Conservation (phyloP, 1,139 yeast species). For the Sugiyamaella neomexicana region DNA sequence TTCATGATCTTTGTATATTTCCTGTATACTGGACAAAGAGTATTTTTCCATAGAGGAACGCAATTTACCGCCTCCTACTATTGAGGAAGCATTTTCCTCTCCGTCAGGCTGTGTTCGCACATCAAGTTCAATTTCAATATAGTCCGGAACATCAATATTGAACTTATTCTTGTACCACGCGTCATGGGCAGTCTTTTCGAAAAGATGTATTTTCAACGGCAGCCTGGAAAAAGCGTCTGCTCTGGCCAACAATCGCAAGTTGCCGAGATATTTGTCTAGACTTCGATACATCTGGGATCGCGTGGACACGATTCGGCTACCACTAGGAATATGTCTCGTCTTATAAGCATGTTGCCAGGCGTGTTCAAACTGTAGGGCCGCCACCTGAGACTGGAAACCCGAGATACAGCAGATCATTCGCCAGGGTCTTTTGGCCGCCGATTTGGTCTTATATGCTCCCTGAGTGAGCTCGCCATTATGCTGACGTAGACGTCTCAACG, state of each 20-base stretch:
- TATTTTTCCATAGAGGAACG: conserved; percentile 14
- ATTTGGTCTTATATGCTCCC: conserved; percentile 66
- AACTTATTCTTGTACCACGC: conserved; percentile 34
- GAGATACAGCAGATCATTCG: conserved; percentile 59
- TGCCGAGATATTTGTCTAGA: conserved; percentile 53
- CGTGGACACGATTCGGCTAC: conserved; percentile 30
- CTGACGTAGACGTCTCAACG: conserved; percentile 64
- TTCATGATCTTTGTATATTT: neutral
- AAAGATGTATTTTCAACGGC: conserved; percentile 33
- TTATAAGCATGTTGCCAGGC: conserved; percentile 75
- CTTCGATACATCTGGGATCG: conserved; percentile 38
- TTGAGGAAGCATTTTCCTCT: conserved; percentile 3
- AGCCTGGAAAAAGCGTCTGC: conserved; percentile 33
- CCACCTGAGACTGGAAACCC: conserved; percentile 69
- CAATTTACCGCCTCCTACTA: conserved; percentile 27
- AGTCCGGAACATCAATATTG: conserved; percentile 25
- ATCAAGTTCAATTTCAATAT: conserved; percentile 25
- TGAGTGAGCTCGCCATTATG: conserved; percentile 66
- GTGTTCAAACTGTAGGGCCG: conserved; percentile 70
- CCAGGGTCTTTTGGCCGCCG: conserved; percentile 68
- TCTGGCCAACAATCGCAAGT: conserved; percentile 49
- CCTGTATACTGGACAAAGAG: conserved; percentile 9
- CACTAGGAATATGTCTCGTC: conserved; percentile 57
- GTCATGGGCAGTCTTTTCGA: conserved; percentile 28
- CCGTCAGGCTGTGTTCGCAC: conserved; percentile 14